Evolutionary conservation across 768 basidiomycete genomes (phyloP).

Genomic region (Ramaria rubella): DNA sequence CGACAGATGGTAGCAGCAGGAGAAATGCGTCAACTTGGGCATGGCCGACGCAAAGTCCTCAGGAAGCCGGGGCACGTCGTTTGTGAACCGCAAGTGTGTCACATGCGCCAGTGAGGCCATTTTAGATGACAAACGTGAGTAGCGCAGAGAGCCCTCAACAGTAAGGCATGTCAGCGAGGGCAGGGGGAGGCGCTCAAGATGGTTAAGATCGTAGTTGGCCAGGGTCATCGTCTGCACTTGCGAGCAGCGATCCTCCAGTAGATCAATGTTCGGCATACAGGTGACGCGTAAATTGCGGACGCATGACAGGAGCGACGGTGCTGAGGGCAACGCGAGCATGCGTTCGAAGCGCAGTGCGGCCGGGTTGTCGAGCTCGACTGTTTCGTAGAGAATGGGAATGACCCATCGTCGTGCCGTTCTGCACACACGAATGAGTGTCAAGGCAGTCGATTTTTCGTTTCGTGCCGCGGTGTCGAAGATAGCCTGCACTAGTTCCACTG

Average conservation of each 20-base stretch:
- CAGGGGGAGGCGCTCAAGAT: not conserved
- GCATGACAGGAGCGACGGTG: not conserved
- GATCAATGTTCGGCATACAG: not conserved
- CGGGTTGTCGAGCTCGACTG: constrained; percentile 5
- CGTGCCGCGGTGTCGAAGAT: constrained; percentile 10
- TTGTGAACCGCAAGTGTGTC: constrained; percentile 2
- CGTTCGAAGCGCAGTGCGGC: constrained; percentile 1
- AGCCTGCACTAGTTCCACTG: constrained; percentile 4
- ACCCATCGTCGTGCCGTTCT: constrained; percentile 3
- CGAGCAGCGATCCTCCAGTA: not conserved
- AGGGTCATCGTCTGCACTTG: not conserved
- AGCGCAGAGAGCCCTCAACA: constrained; percentile 2
- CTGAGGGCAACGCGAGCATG: not conserved
- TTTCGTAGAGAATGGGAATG: constrained; percentile 6
- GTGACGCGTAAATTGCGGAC: not conserved
- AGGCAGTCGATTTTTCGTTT: constrained; percentile 5
- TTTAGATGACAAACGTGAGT: not conserved
- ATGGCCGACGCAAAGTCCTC: not conserved
- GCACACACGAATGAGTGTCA: constrained; percentile 3
- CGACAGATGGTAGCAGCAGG: not conserved
- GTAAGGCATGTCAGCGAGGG: constrained; percentile 1
- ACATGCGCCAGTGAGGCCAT: not conserved
- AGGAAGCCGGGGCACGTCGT: constrained; percentile 5
- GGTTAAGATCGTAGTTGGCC: constrained; percentile 6
- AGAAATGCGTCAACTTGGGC: constrained; percentile 5